These are phyloP conservation scores for Mycena venus DNA, from an alignment of 768 basidiomycete genomes.

Conservation along the genomic window DNA sequence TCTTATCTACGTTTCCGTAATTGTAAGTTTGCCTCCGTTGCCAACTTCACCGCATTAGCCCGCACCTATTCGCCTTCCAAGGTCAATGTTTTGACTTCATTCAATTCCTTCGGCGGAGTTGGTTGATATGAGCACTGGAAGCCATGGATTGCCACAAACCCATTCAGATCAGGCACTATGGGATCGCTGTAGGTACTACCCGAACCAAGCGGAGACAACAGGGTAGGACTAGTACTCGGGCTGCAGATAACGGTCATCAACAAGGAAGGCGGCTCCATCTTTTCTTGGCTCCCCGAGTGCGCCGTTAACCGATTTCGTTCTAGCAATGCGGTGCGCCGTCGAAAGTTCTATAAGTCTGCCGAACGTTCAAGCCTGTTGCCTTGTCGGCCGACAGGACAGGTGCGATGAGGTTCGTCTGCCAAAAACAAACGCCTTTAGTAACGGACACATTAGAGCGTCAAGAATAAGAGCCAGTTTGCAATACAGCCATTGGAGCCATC, in stretches of 20 bases:
- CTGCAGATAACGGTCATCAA: background rate
- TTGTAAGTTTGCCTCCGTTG: background rate
- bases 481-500: too few relatives aligned
- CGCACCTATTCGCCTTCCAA: background rate
- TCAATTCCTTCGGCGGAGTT: background rate
- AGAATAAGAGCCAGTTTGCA: too few relatives aligned
- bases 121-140: background rate
- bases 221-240: background rate
- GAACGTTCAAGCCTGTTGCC: background rate
- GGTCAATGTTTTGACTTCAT: too few relatives aligned
- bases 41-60: background rate
- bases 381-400: background rate
- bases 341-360: background rate
- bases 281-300: background rate
- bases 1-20: background rate
- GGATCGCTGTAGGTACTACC: background rate
- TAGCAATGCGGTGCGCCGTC: background rate
- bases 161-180: background rate
- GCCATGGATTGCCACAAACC: background rate
- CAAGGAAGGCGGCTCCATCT: background rate
- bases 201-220: background rate
- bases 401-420: background rate
- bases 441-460: background rate
- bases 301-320: background rate
- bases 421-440: background rate